phyloP scores from a whole-genome alignment of 805 yeast genomes.

The Schwanniomyces pseudopolymorphus region DNA sequence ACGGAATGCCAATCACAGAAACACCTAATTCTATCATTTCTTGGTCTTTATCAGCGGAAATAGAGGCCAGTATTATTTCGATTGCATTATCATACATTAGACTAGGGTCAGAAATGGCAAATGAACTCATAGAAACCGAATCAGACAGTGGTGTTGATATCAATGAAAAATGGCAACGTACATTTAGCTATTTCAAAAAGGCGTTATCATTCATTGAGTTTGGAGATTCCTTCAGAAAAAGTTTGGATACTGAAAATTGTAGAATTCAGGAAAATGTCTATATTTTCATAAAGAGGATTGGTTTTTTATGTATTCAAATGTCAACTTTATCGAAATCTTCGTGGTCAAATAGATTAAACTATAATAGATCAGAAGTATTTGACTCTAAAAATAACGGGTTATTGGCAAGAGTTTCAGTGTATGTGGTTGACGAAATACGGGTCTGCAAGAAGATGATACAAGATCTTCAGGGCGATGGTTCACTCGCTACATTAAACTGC shows the following conservation, averaged over 20 bases:
- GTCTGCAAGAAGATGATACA: conserved; percentile 19
- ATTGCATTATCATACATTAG: conserved; percentile 26
- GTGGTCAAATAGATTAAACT: conserved; percentile 32
- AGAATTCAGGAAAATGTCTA: conserved; percentile 10
- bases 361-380: conserved; percentile 17
- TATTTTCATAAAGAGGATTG: conserved; percentile 21
- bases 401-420: conserved; percentile 46
- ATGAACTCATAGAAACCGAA: conserved; percentile 32
- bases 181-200: conserved; percentile 29
- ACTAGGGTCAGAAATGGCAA: conserved; percentile 35
- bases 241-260: neutral
- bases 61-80: conserved; percentile 24
- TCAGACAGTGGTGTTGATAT: conserved; percentile 14
- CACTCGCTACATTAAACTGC: conserved; percentile 5
- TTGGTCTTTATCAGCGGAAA: conserved; percentile 35
- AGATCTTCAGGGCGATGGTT: conserved; percentile 8
- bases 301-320: conserved; percentile 35
- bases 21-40: too few relatives aligned
- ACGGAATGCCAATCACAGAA: neutral
- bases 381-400: conserved; percentile 33
- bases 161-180: conserved; percentile 38
- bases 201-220: conserved; percentile 26
- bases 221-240: conserved; percentile 15
- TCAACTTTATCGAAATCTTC: conserved; percentile 38
- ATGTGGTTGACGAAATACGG: conserved; percentile 32